These are phyloP conservation scores for Penicillium malachiteum DNA, from an alignment of 495 filamentous ascomycete species.

Conservation along the genomic window DNA sequence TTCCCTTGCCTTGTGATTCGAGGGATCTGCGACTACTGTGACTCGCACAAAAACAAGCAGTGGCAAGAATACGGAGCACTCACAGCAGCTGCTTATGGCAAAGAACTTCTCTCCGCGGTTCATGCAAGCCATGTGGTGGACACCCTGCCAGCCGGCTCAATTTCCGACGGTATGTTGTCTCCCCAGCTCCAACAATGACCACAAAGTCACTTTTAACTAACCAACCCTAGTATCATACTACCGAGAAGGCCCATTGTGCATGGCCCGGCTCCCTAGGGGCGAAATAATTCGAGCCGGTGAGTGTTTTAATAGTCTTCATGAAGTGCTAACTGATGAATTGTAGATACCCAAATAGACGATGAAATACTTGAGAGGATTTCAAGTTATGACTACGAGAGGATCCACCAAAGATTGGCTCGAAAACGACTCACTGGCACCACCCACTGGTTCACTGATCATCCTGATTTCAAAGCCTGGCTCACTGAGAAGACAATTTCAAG, in stretches of 20 bases:
- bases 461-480: slow-evolving; percentile 20
- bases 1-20: slow-evolving; percentile 35
- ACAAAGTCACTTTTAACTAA: neutral
- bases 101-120: slow-evolving; percentile 25
- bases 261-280: neutral
- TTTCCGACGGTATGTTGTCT: neutral
- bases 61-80: slow-evolving; percentile 37
- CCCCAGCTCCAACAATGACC: neutral
- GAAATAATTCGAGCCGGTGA: neutral
- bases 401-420: slow-evolving; percentile 15
- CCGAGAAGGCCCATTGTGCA: neutral
- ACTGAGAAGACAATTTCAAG: slow-evolving; percentile 6
- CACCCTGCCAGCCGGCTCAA: neutral
- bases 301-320: neutral
- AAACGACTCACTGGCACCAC: slow-evolving; percentile 20
- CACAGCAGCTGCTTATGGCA: slow-evolving; percentile 30
- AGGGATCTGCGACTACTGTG: slow-evolving; percentile 38
- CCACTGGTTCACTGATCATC: slow-evolving; percentile 22
- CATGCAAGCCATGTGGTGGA: neutral
- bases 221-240: neutral
- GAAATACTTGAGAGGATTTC: slow-evolving; percentile 9
- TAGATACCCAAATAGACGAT: neutral
- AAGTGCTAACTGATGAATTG: neutral
- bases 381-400: slow-evolving; percentile 22
- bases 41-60: slow-evolving; percentile 37